Base-by-base conservation (phyloP, 805 yeast species). In the Candida chauliodis region DNA sequence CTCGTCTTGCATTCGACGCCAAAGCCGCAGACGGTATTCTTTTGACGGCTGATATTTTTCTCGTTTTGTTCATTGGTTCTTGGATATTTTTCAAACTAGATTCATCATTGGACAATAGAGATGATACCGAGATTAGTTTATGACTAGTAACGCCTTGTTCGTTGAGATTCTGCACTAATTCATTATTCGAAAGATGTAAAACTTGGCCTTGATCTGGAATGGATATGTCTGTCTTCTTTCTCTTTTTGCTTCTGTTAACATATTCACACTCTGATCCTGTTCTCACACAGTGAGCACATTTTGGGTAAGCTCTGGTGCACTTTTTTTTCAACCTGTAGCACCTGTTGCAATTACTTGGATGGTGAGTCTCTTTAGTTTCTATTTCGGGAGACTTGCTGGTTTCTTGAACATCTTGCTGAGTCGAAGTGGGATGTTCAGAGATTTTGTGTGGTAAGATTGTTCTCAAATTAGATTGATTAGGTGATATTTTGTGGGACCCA, bases 301-400 rank as follows among this genome's bases (percentile, higher is more conserved):
- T 50, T 8, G 73, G 73, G 38, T 58, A 60, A 23, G 54, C 56
- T 36, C 71, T 52, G 32, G 59, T 55, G 44, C 73, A 68, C 47
- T 66, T 65, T 46, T 68, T 68, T 53, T 68, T 68, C 40, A 68
- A 53, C 26, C 66, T 51, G 42, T 68, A 66, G 49, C 73, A 67
- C 15, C 71, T 49, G 24, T 48, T 56, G 42, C 73, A 67, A 51
- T 63, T 66, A 44, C 53, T 56, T 10, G 62, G 56, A 41, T 62
- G 67, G 42, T 60, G 68, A 15, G 63, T 53, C 8, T 39, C 37
- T 15, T 19, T 37, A 19, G 32, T 29, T 21, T 27, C 38, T 5
- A 31, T n/a, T 25, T 36, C 31, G 21, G 35, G 35, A 9, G 35
- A 32, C n/a, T n/a, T 14, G 4, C 14, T 23, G 16, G 10, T 30